These are phyloP conservation scores for Diaporthe ampelina DNA, from an alignment of 2,329 filamentous ascomycete species.

Conservation along the genomic window DNA sequence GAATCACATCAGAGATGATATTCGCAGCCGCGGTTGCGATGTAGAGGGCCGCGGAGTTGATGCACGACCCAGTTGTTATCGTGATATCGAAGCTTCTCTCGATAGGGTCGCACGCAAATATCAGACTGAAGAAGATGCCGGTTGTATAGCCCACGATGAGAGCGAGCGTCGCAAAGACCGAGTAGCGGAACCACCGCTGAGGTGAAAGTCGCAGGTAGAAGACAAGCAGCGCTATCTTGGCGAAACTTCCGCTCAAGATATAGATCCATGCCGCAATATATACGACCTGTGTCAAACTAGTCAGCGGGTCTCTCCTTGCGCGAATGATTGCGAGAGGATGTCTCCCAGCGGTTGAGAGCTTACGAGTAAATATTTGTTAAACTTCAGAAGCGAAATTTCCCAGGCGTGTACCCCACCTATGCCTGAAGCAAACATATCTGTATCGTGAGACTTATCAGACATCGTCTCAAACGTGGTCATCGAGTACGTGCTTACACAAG, in stretches of 20 bases:
- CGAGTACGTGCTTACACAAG: not conserved
- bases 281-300: conserved; percentile 43
- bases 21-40: conserved; percentile 63
- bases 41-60: conserved; percentile 62
- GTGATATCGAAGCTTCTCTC: conserved; percentile 50
- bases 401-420: conserved; percentile 50
- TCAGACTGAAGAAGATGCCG: conserved; percentile 51
- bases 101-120: conserved; percentile 56
- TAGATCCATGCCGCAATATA: conserved; percentile 50
- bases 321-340: too few relatives aligned
- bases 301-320: too few relatives aligned
- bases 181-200: conserved; percentile 50
- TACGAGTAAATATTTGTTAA: conserved; percentile 47
- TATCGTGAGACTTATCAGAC: not conserved
- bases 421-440: conserved; percentile 49
- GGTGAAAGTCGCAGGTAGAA: conserved; percentile 56
- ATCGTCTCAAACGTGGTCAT: not conserved
- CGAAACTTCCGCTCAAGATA: conserved; percentile 52
- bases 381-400: conserved; percentile 49
- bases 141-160: conserved; percentile 51
- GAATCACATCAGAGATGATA: conserved; percentile 61
- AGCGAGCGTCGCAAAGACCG: conserved; percentile 49
- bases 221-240: conserved; percentile 55
- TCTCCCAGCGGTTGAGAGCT: not conserved
- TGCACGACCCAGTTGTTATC: conserved; percentile 54